Evolutionary conservation across 495 filamentous ascomycete species (phyloP).

Genomic region (Aspergillus asperescens): DNA sequence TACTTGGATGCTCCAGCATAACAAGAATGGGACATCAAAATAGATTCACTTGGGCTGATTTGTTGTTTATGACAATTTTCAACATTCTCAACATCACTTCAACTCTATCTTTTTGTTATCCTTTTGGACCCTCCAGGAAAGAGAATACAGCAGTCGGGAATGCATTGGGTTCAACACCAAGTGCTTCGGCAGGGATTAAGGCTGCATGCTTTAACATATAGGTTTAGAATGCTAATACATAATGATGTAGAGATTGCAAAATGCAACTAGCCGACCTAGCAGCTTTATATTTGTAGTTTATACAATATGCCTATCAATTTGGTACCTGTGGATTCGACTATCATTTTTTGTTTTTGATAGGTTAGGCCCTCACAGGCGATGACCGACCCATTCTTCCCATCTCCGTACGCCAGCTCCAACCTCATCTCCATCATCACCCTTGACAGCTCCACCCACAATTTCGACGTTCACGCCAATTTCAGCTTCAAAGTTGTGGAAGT

Average conservation of each 20-base stretch:
- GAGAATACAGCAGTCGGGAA: neutral
- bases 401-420: constrained; percentile 58
- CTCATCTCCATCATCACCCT: constrained; percentile 53
- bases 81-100: neutral
- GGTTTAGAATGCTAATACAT: neutral
- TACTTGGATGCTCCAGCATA: constrained; percentile 83
- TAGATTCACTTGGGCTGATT: neutral
- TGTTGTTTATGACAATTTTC: neutral
- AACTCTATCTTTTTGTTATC: neutral
- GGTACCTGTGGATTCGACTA: neutral
- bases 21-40: constrained; percentile 11
- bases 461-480: constrained; percentile 68
- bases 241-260: neutral
- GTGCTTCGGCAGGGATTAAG: neutral
- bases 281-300: neutral
- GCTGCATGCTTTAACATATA: neutral
- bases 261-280: neutral
- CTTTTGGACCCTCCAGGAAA: neutral
- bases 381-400: constrained; percentile 87
- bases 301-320: neutral
- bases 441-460: constrained; percentile 72
- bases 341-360: too few species aligned
- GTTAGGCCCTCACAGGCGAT: constrained; percentile 47
- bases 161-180: neutral
- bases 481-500: constrained; percentile 75